Evolutionary conservation across 1,284 basidiomycete species (phyloP), one percentile per base, ranked within the genome.

Genomic region (Cutaneotrichosporon dermatis): DNA sequence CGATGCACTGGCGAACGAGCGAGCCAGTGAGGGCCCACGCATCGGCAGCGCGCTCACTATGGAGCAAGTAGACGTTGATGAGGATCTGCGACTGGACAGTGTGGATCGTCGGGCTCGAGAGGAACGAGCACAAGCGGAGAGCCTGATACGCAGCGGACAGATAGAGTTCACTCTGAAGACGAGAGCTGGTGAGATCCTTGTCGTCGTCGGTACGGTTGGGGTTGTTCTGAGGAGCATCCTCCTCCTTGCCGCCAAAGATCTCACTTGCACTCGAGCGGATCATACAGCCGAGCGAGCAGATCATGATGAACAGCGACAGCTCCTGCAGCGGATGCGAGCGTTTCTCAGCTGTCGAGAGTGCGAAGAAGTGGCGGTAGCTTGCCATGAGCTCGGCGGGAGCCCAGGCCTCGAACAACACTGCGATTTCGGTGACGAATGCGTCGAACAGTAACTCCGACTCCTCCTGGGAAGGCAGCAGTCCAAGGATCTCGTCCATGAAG

Each of bases 71-170:
- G 11, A 77, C 68, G 46, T 72, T 72, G 57, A 77, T 70, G 39
- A 76, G 63, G 37, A 78, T 62, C 62, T 74, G 72, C 5, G 75
- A 61, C 41, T 77, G 76, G 37, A 79, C 62, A 1, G 75, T 74
- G 39, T 66, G 61, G 4, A 79, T 65, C 0, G 69, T 77, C 34
- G 77, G 77, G 35, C 70, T 73, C 3, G 77, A 75, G 35, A 77
- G 61, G 68, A 76, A 79, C 0, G 77, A 77, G 58, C 75, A 77
- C n/a, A 79, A 64, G 13, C 77, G 69, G 8, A 79, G 62, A 0
- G 76, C 76, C 58, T 79, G 77, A 55, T 75, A 77, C 9, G 77
- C 74, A 5, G 73, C 77, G 1, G 77, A 79, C 9, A 79, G 64
- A 53, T 76, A 79, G 2, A 79, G 67, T 60, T 79, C 77, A 59